Conservation (phyloP, 2,329 filamentous ascomycete species). For the Ampelomyces quisqualis region DNA sequence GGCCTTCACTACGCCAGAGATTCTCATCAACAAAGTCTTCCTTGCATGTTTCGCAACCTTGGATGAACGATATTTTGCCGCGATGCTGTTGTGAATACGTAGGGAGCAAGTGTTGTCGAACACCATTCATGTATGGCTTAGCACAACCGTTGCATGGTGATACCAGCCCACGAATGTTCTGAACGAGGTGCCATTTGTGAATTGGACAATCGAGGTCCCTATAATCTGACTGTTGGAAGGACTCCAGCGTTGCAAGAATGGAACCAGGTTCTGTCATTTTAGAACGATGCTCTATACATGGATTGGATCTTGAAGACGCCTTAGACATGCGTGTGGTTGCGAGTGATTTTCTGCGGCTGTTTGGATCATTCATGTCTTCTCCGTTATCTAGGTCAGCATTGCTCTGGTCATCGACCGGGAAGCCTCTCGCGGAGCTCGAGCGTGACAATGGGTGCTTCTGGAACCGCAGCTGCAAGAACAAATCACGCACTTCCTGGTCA, state of each 20-base stretch:
- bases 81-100: slow-evolving; percentile 6
- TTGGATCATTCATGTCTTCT: neutral
- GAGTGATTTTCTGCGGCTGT: neutral
- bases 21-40: slow-evolving; percentile 4
- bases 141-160: slow-evolving; percentile 8
- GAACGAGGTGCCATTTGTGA: slow-evolving; percentile 5
- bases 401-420: neutral
- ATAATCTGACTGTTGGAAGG: neutral
- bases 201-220: slow-evolving; percentile 7
- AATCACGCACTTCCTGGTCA: neutral
- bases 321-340: neutral
- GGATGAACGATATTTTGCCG: neutral
- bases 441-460: neutral
- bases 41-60: slow-evolving; percentile 5
- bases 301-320: neutral
- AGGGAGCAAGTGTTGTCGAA: slow-evolving; percentile 6
- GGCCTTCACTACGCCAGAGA: slow-evolving; percentile 1
- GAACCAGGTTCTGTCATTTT: neutral
- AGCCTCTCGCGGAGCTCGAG: neutral
- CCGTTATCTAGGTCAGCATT: neutral
- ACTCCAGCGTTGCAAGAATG: neutral
- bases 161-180: neutral
- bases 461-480: slow-evolving; percentile 1
- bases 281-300: neutral
- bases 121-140: slow-evolving; percentile 4